Conservation (phyloP, 495 filamentous ascomycete species). For the Cudoniella acicularis region DNA sequence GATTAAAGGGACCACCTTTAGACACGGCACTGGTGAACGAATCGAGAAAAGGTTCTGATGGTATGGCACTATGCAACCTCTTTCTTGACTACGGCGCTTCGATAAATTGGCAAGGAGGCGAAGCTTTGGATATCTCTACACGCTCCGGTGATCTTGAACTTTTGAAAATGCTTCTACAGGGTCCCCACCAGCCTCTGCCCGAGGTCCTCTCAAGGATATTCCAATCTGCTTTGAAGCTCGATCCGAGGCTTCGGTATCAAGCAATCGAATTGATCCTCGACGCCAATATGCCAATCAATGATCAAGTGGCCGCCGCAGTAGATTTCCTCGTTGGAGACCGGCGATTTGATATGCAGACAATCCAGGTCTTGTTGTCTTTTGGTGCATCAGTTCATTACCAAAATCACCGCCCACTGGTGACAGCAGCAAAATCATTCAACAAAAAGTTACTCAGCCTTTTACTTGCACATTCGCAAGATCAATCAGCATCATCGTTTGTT, state of each 20-base stretch:
- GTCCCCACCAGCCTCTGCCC: background rate
- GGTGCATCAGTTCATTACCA: conserved; percentile 11
- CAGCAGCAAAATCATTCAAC: conserved; percentile 1
- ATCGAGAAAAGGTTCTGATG: background rate
- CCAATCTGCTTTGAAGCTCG: conserved; percentile 14
- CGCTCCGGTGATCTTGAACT: background rate
- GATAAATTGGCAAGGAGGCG: background rate
- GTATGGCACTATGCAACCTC: background rate
- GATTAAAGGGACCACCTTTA: conserved; percentile 7
- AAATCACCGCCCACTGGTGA: conserved; percentile 4
- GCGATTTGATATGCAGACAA: background rate
- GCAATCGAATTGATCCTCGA: background rate
- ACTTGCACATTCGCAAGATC: background rate
- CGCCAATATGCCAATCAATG: background rate
- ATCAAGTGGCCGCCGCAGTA: background rate
- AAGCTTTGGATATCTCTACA: background rate
- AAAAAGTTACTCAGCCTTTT: conserved; percentile 1
- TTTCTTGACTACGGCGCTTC: background rate
- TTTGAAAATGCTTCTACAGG: background rate
- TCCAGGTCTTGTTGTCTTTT: conserved; percentile 9
- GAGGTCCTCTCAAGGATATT: conserved; percentile 13
- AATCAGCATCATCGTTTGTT: conserved; percentile 5
- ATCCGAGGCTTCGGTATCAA: background rate
- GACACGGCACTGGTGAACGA: background rate
- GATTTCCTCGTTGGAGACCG: background rate